Conservation (phyloP, 2,329 filamentous ascomycete species). For the Colletotrichum lentis region DNA sequence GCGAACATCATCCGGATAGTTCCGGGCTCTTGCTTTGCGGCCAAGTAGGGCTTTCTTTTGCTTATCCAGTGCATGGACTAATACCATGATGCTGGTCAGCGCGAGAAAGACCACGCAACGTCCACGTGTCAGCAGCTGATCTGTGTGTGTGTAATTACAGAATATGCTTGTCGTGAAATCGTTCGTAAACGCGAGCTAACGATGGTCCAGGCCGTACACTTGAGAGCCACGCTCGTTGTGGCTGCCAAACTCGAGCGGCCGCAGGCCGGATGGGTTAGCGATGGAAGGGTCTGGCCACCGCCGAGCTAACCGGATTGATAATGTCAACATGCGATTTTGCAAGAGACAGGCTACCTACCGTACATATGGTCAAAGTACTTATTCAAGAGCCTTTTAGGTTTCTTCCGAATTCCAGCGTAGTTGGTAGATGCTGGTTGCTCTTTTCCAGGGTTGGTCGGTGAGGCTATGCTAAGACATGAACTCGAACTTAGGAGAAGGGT, state of each 20-base stretch:
- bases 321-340: fast-evolving
- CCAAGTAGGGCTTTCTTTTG: constrained; percentile 4
- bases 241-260: constrained; percentile 6
- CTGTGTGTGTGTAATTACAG: not conserved
- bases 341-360: not conserved
- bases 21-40: not conserved
- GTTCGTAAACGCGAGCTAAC: not conserved
- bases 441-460: too few relatives aligned
- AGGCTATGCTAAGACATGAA: too few relatives aligned
- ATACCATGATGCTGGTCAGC: not conserved
- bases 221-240: not conserved
- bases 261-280: constrained; percentile 3
- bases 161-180: not conserved
- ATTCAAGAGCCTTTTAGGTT: not conserved
- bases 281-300: not conserved
- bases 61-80: not conserved
- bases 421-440: too few relatives aligned
- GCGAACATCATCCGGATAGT: not conserved
- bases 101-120: not conserved
- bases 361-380: not conserved
- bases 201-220: constrained; percentile 16
- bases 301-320: not conserved
- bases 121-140: not conserved
- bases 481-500: too few relatives aligned
- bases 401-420: not conserved